These are phyloP conservation scores for Populus ilicifolia DNA, from an alignment of 345 rosid genomes.

Conservation along the genomic window DNA sequence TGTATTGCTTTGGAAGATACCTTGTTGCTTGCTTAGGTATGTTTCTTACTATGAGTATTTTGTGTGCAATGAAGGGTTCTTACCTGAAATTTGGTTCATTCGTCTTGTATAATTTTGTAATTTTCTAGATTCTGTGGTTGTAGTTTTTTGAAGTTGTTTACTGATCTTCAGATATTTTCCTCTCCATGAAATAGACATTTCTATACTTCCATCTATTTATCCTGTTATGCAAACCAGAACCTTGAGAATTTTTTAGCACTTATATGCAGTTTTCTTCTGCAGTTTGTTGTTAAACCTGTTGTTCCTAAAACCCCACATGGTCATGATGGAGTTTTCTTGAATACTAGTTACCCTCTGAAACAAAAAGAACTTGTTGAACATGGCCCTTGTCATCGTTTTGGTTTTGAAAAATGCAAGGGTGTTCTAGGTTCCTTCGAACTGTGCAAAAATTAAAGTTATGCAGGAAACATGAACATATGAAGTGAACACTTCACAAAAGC, in stretches of 20 bases:
- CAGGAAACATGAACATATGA: too few species aligned
- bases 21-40: constrained; percentile 96
- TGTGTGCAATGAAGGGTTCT: not conserved
- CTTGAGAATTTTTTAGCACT: not conserved
- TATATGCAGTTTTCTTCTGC: not conserved
- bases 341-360: not conserved
- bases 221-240: not conserved
- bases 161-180: not conserved
- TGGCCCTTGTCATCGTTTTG: not conserved
- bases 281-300: not conserved
- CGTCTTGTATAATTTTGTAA: not conserved
- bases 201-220: not conserved
- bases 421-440: not conserved
- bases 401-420: not conserved
- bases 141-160: not conserved
- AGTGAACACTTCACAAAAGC: too few species aligned
- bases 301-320: not conserved
- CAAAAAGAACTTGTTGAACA: not conserved
- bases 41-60: constrained; percentile 17
- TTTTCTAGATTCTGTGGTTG: not conserved
- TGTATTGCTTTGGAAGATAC: constrained; percentile 99
- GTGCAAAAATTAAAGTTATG: not conserved
- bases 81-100: not conserved
- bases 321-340: not conserved
- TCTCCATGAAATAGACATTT: not conserved